Conservation (phyloP, 306 rosid species). For the Cicer pinnatifidum region DNA sequence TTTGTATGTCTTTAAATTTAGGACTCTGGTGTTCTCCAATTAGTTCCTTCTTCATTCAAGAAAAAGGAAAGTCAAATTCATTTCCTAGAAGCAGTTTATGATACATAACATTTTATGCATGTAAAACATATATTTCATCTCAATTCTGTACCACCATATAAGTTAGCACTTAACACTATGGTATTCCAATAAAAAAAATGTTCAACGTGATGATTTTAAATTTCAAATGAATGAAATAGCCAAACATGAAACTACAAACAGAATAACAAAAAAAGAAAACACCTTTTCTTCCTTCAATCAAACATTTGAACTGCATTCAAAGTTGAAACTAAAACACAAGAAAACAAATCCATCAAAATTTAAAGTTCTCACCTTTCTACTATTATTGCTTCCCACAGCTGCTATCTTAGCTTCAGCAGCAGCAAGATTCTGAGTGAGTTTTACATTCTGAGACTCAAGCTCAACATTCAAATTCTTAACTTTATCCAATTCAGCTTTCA, state of each 20-base stretch:
- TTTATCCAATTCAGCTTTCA: constrained; percentile 75
- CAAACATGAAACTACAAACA: constrained; percentile 24
- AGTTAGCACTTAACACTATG: constrained; percentile 15
- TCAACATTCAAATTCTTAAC: constrained; percentile 61
- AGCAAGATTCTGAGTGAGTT: constrained; percentile 64
- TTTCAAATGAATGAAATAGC: constrained; percentile 12
- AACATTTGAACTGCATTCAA: not conserved
- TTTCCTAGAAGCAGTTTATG: constrained; percentile 17
- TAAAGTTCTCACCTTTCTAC: constrained; percentile 55
- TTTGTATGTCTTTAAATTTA: constrained; percentile 72
- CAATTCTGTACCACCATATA: not conserved
- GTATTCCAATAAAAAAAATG: constrained; percentile 29
- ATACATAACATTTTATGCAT: not conserved
- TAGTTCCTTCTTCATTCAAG: constrained; percentile 56
- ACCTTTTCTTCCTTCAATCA: not conserved
- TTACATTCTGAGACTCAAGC: constrained; percentile 64
- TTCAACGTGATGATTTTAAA: constrained; percentile 1
- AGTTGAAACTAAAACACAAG: constrained; percentile 9
- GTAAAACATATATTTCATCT: constrained; percentile 14
- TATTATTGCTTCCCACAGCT: constrained; percentile 36
- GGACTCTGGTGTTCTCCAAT: constrained; percentile 61
- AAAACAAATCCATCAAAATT: constrained; percentile 25
- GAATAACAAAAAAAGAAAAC: not conserved
- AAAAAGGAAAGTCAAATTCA: constrained; percentile 35
- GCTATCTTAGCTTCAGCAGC: constrained; percentile 68